Evolutionary conservation across 2,329 filamentous ascomycete species (phyloP).

Genomic region (Penicillium sp.): DNA sequence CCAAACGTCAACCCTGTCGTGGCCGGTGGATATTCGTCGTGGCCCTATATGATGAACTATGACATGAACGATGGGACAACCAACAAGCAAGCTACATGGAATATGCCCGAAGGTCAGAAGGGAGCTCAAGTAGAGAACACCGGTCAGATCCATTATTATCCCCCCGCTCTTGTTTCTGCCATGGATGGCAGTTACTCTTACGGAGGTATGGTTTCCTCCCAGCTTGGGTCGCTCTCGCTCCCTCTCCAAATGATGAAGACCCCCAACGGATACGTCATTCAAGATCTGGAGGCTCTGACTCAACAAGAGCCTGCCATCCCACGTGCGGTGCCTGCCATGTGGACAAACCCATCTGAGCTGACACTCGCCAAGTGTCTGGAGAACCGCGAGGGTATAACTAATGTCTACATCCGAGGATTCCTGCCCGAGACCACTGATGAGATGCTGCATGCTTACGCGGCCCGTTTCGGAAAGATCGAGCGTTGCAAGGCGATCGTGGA

Average conservation of each 20-base stretch:
- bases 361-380: constrained; percentile 91
- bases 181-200: constrained; percentile 60
- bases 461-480: constrained; percentile 88
- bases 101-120: constrained; percentile 41
- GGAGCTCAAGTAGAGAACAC: constrained; percentile 59
- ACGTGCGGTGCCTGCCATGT: constrained; percentile 82
- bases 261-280: constrained; percentile 44
- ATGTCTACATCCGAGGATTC: constrained; percentile 96
- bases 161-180: constrained; percentile 52
- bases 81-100: constrained; percentile 42
- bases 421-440: constrained; percentile 94
- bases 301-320: constrained; percentile 80
- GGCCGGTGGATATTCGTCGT: constrained; percentile 33
- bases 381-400: constrained; percentile 92
- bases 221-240: constrained; percentile 45
- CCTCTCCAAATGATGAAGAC: constrained; percentile 48
- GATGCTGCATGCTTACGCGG: constrained; percentile 75
- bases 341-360: constrained; percentile 77
- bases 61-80: constrained; percentile 37
- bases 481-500: constrained; percentile 99
- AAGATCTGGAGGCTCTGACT: constrained; percentile 62
- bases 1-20: constrained; percentile 36
- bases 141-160: constrained; percentile 58
- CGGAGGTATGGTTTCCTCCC: constrained; percentile 61
- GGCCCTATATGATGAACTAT: constrained; percentile 35